A percentile compares a stretch with the other conserved stretches of the same genome.
These are phyloP conservation scores for Odontarrhena argentea DNA, from an alignment of 345 rosid species.

Conservation along the genomic window DNA sequence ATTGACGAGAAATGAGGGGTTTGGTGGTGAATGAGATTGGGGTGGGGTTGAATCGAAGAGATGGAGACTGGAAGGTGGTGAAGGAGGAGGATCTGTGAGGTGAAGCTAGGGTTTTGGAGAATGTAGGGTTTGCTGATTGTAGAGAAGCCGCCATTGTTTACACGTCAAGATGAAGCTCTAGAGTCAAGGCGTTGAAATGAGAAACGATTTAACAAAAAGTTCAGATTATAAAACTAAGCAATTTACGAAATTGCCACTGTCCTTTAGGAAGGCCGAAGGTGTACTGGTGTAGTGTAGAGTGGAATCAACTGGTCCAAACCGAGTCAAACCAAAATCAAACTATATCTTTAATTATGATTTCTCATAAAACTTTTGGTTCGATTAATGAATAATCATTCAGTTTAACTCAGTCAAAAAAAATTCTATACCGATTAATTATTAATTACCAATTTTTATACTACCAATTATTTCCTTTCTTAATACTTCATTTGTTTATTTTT, in stretches of 20 bases:
- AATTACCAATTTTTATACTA: too few species aligned
- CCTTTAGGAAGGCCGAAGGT: too few species aligned
- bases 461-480: too few species aligned
- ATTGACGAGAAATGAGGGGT: conserved; percentile 2
- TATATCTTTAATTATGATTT: too few species aligned
- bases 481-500: too few species aligned
- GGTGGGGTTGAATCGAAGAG: conserved; percentile 34
- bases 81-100: conserved; percentile 21
- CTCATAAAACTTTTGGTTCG: too few species aligned
- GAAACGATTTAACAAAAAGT: neutral
- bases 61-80: conserved; percentile 19
- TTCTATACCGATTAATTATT: too few species aligned
- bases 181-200: neutral
- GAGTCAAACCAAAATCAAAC: too few species aligned
- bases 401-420: too few species aligned
- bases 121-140: conserved; percentile 35
- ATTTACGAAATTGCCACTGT: conserved; percentile 26
- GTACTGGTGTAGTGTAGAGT: too few species aligned
- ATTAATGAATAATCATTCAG: too few species aligned
- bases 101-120: conserved; percentile 35
- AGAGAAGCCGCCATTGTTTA: conserved; percentile 46
- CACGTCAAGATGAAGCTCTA: conserved; percentile 12
- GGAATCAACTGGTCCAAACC: too few species aligned
- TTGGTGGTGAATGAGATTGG: conserved; percentile 14
- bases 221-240: neutral